Evolutionary conservation across 1,284 basidiomycete genomes (phyloP).

Genomic region (Amylostereum chailletii): DNA sequence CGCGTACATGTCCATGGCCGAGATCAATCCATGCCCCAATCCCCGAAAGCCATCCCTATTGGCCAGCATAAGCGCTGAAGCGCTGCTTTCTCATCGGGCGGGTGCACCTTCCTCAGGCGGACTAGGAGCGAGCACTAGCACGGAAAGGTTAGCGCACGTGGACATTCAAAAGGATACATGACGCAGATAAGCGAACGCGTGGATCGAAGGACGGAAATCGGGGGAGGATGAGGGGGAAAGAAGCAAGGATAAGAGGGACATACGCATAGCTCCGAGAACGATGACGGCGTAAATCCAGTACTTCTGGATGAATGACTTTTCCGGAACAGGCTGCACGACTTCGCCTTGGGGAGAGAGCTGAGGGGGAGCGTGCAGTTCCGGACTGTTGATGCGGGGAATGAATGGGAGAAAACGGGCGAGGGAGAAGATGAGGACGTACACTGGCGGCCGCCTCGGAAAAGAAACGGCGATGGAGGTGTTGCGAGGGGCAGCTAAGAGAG

Average conservation of each 20-base stretch:
- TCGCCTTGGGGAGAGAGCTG: slow-evolving; percentile 59
- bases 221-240: not conserved
- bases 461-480: slow-evolving; percentile 51
- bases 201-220: not conserved
- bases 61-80: too few species aligned
- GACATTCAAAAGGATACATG: too few species aligned
- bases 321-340: slow-evolving; percentile 48
- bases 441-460: slow-evolving; percentile 41
- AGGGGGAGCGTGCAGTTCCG: slow-evolving; percentile 57
- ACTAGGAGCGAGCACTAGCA: slow-evolving; percentile 7
- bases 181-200: too few species aligned
- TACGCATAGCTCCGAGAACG: slow-evolving; percentile 49
- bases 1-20: too few species aligned
- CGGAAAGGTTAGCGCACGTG: too few species aligned
- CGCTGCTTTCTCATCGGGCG: too few species aligned
- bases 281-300: slow-evolving; percentile 81
- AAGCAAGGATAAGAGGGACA: slow-evolving; percentile 20
- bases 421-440: slow-evolving; percentile 31
- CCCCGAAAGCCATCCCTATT: too few species aligned
- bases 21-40: too few species aligned
- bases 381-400: slow-evolving; percentile 30
- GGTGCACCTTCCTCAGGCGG: slow-evolving; percentile 4
- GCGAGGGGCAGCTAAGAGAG: slow-evolving; percentile 21
- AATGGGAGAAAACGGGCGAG: not conserved
- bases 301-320: slow-evolving; percentile 79